A percentile compares a stretch with the other conserved stretches of the same genome.
phyloP scores from a whole-genome alignment of 1,284 basidiomycete genomes.

The Melanopsichium pennsylvanicum region DNA sequence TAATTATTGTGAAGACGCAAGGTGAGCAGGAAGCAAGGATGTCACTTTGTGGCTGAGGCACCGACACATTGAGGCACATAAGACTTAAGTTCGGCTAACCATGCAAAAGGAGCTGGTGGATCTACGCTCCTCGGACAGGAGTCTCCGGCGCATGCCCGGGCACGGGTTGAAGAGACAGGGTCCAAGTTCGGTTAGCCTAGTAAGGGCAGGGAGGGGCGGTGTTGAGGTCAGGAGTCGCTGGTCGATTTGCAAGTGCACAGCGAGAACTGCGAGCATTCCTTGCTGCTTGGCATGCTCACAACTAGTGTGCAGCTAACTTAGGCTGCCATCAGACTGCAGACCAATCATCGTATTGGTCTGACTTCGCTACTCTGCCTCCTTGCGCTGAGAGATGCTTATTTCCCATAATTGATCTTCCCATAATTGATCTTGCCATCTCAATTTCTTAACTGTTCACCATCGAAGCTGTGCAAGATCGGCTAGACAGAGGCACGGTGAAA shows the following conservation, averaged over 20 bases:
- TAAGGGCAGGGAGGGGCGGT: background rate
- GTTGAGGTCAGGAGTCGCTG: background rate
- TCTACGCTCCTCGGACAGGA: slow-evolving; percentile 25
- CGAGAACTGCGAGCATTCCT: slow-evolving; percentile 8
- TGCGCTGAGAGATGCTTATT: slow-evolving; percentile 3
- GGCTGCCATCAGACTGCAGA: background rate
- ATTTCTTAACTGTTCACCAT: background rate
- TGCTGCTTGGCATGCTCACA: slow-evolving; percentile 22
- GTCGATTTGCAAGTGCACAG: too few species aligned
- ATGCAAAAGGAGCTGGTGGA: slow-evolving; percentile 1
- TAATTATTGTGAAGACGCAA: background rate
- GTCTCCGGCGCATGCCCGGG: slow-evolving; percentile 17
- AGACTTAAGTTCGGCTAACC: slow-evolving; percentile 2
- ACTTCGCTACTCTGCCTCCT: too few species aligned
- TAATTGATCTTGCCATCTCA: too few species aligned
- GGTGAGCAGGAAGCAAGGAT: background rate
- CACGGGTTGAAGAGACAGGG: slow-evolving; percentile 11
- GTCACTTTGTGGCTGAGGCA: slow-evolving; percentile 27
- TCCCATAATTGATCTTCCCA: background rate
- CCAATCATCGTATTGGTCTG: too few species aligned
- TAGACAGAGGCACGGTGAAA: background rate
- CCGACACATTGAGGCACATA: too few species aligned
- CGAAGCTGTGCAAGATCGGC: background rate
- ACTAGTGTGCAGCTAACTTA: too few species aligned
- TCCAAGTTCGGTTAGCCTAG: background rate